Conservation (phyloP, 495 filamentous ascomycete species). For the Usnea hakonensis region DNA sequence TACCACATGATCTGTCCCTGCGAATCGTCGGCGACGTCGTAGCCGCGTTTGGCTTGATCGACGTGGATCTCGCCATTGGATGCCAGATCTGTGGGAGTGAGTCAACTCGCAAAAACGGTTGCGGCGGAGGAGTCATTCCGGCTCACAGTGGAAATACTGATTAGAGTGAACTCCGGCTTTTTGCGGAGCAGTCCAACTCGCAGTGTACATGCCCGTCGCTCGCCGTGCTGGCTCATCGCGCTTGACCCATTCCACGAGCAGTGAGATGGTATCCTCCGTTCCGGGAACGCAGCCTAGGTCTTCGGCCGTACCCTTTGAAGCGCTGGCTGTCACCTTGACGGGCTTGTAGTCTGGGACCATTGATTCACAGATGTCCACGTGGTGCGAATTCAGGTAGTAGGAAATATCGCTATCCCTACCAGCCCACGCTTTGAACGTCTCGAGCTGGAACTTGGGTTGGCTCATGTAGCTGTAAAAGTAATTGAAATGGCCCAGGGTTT, state of each 20-base stretch:
- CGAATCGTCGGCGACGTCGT: conserved; percentile 82
- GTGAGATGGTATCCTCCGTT: conserved; percentile 89
- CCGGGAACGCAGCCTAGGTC: conserved; percentile 65
- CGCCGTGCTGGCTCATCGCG: conserved; percentile 55
- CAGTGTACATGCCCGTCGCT: conserved; percentile 88
- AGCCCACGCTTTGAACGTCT: conserved; percentile 96
- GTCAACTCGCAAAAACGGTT: not conserved
- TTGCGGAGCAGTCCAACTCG: conserved; percentile 89
- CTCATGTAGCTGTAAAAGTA: conserved; percentile 98
- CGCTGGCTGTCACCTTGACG: conserved; percentile 69
- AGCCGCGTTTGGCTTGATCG: conserved; percentile 90
- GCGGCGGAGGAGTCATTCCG: not conserved
- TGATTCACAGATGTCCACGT: conserved; percentile 81
- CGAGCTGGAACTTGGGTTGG: conserved; percentile 85
- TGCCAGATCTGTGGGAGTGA: conserved; percentile 52
- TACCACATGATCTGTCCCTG: conserved; percentile 67
- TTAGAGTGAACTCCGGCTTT: conserved; percentile 87
- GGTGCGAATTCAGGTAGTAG: conserved; percentile 92
- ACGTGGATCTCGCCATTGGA: conserved; percentile 75
- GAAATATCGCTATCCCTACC: conserved; percentile 85
- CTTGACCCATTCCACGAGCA: conserved; percentile 81
- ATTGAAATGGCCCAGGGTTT: conserved; percentile 80
- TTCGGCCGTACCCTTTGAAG: conserved; percentile 61
- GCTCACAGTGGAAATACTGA: conserved; percentile 82
- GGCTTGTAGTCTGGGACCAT: conserved; percentile 81